Conservation (phyloP, 1,284 basidiomycete species). For the Cryptococcus neoformans region DNA sequence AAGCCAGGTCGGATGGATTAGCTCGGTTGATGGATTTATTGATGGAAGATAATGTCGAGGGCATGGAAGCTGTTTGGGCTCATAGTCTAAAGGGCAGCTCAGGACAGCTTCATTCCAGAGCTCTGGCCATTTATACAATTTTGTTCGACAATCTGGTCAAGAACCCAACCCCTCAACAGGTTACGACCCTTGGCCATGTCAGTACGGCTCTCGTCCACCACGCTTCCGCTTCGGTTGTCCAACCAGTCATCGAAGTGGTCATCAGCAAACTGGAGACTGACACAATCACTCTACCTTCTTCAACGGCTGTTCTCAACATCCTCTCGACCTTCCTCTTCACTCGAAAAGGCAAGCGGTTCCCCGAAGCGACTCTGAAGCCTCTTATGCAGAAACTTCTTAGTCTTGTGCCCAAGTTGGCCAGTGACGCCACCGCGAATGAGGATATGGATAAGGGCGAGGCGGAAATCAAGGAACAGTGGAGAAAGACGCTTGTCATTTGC, state of each 20-base stretch:
- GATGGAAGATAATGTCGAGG: constrained; percentile 27
- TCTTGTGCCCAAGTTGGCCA: constrained; percentile 13
- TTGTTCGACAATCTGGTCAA: constrained; percentile 47
- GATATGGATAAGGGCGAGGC: neutral
- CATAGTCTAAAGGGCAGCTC: constrained; percentile 55
- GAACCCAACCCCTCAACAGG: constrained; percentile 36
- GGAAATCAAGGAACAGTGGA: constrained; percentile 17
- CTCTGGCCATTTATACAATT: constrained; percentile 60
- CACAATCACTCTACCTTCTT: constrained; percentile 4
- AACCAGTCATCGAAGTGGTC: constrained; percentile 56
- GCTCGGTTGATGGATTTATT: constrained; percentile 30
- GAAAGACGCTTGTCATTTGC: constrained; percentile 25
- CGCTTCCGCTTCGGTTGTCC: constrained; percentile 63
- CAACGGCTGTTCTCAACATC: constrained; percentile 25
- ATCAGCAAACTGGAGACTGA: constrained; percentile 21
- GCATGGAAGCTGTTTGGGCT: constrained; percentile 43
- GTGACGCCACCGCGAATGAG: constrained; percentile 7
- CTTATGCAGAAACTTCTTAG: constrained; percentile 36
- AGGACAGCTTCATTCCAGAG: constrained; percentile 72
- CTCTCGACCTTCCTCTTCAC: constrained; percentile 52
- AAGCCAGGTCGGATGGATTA: constrained; percentile 38
- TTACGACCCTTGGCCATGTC: constrained; percentile 50
- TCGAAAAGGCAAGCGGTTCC: constrained; percentile 52
- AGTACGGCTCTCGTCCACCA: constrained; percentile 78
- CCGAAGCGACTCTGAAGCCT: constrained; percentile 51